Percentiles rank a stretch among this genome's conserved stretches.
Evolutionary conservation across 1,139 yeast species (phyloP).

Genomic region (Keqinozyma sinolaborantium): DNA sequence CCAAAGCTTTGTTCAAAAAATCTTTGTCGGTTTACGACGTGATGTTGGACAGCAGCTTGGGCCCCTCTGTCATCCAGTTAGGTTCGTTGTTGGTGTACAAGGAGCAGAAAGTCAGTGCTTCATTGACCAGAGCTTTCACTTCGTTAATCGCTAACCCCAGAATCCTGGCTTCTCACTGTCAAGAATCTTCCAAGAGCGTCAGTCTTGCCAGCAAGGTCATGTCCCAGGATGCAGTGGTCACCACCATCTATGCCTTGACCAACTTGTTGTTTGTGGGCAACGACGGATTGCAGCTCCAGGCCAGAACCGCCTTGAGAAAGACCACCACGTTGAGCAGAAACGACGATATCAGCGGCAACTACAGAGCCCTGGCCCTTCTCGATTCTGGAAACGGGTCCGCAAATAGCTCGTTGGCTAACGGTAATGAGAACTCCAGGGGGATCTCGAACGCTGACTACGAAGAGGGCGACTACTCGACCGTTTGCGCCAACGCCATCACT

Average conservation of each 20-base stretch:
- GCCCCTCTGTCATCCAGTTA: constrained; percentile 48
- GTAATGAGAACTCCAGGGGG: constrained; percentile 3
- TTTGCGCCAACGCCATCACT: constrained; percentile 62
- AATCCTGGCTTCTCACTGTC: constrained; percentile 26
- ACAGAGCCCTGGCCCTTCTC: background rate
- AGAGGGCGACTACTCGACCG: constrained; percentile 27
- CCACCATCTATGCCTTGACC: constrained; percentile 81
- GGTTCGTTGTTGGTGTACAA: constrained; percentile 52
- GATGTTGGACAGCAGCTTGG: constrained; percentile 44
- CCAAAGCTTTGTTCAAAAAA: constrained; percentile 32
- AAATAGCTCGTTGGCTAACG: constrained; percentile 11
- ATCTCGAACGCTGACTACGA: constrained; percentile 17
- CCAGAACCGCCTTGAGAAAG: constrained; percentile 24
- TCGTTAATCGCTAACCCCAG: constrained; percentile 45
- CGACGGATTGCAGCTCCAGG: constrained; percentile 21
- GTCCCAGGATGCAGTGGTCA: constrained; percentile 78
- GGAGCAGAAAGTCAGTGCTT: constrained; percentile 43
- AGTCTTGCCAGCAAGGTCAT: constrained; percentile 45
- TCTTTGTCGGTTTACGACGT: constrained; percentile 39
- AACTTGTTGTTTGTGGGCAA: constrained; percentile 65
- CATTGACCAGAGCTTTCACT: constrained; percentile 48
- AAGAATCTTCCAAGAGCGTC: constrained; percentile 35
- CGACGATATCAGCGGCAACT: background rate
- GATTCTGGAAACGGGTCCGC: constrained; percentile 13
- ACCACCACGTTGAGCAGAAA: constrained; percentile 16